Evolutionary conservation across 1,284 basidiomycete genomes (phyloP).

Genomic region (Pterulicium gracile): DNA sequence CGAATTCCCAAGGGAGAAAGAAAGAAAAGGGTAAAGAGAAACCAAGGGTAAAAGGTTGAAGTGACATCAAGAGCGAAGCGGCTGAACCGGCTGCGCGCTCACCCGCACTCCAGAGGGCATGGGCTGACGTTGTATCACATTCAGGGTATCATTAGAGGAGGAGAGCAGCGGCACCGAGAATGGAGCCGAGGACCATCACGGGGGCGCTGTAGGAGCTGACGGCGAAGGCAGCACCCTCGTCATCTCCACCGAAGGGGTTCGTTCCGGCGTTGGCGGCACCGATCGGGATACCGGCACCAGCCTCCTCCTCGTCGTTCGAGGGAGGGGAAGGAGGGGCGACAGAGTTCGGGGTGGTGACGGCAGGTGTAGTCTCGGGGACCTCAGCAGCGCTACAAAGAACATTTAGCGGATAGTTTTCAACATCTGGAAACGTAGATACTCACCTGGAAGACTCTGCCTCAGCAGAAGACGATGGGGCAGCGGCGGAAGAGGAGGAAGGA

Average conservation of each 20-base stretch:
- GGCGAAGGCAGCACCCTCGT: conserved; percentile 20
- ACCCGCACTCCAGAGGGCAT: not conserved
- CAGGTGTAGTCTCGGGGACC: conserved; percentile 10
- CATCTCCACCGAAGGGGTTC: conserved; percentile 18
- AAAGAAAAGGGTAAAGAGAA: not conserved
- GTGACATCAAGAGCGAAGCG: not conserved
- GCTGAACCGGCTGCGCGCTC: not conserved
- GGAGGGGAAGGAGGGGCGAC: conserved; percentile 8
- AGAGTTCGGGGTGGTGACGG: conserved; percentile 13
- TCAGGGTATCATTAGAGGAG: conserved; percentile 11
- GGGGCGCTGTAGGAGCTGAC: conserved; percentile 25
- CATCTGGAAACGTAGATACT: too few species aligned
- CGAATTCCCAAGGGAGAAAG: not conserved
- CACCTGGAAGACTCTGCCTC: conserved; percentile 5
- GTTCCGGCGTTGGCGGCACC: conserved; percentile 47
- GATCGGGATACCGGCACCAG: conserved; percentile 20
- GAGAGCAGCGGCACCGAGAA: conserved; percentile 23
- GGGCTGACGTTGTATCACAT: not conserved
- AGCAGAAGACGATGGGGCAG: conserved; percentile 10
- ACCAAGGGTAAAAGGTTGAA: too few species aligned
- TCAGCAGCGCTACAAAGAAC: too few species aligned
- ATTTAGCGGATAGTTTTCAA: too few species aligned
- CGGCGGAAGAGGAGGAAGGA: conserved; percentile 6
- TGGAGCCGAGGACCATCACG: conserved; percentile 24
- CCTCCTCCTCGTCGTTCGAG: not conserved